Base-by-base conservation (phyloP, 2,329 filamentous ascomycete species). In the Aspergillus sp. region DNA sequence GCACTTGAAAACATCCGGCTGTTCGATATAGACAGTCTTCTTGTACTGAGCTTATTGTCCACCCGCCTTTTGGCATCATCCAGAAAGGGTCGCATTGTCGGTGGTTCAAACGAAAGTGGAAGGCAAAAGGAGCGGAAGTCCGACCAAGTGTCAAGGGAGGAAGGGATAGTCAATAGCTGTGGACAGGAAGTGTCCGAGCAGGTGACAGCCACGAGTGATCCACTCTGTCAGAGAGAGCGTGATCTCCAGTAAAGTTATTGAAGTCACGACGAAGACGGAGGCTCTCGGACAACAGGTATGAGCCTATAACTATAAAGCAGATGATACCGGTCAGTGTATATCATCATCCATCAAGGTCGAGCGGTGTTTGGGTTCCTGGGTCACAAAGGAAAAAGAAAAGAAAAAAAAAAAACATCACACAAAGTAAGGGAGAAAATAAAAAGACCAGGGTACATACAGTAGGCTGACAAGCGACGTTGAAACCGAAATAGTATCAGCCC, bases 1-100 rank as follows among this genome's bases (percentile, higher is more conserved):
- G 83, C 78, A 66, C 80, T 77, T 59, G 83, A 82, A 39, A 78
- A 76, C 42, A 76, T 69, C 57, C 76, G 76, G 62, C 74, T 75
- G 20, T 73, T 72, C 49, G 80, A 76, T 54, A 75, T 76, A 42
- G 71, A 73, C 64, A 71, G 77, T 70, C 77, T 80, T 62, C 68
- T 73, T 70, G 77, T 66, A 57, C 69, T 73, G 55, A 81, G 68
- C 68, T 76, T 77, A 54, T 75, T 77, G 32, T 73, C 71, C 52
- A 74, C 70, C 60, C 77, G 74, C 71, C 76, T 75, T 68, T 78
- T 78, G 49, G 74, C 62, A 58, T 76, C 74, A 58, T 80, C 79
- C 60, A 72, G 67, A 55, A 69, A 61, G 51, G 76, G 72, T 69
- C 63, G 67, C 74, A 76, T 76, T 11, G 56, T 69, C 22, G 58